Base-by-base conservation (phyloP, 257 asterid genomes). In the Solanum bukasovii region DNA sequence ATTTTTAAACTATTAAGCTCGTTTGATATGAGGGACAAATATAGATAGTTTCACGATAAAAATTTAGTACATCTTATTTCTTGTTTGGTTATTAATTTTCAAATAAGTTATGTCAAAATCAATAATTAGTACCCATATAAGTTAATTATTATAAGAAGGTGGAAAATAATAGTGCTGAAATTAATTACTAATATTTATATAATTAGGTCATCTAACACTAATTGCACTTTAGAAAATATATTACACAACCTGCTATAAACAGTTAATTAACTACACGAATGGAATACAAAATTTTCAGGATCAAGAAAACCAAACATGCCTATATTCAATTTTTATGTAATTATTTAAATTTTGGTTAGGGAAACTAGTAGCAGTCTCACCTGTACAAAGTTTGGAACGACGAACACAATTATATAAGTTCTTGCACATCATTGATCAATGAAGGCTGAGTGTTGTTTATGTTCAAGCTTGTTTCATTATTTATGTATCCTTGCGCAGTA, bases 401-500 rank as follows among this genome's bases (percentile, higher is more conserved):
- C 5, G 3, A 68, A 29, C 23, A 29, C 37, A 71, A 71, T 14
- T 31, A 12, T 68, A 7, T 68, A 13, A 68, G 37, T 68, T 70
- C 18, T 14, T 71, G 7, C 40, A 71, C 40, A 8, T 72, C 42
- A 8, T 16, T 72, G 12, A 70, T 68, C 23, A 68, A 29, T 68
- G 23, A 16, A 68, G 34, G 75, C 37, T 14, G 23, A 29, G 42
- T 33, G 11, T 31, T 33, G 21, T 33, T 33, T 72, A 33, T 33
- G 13, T 33, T 72, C 25, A 72, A 72, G 25, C 25, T 72, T 72
- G 21, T 72, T 37, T 72, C 14, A 33, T 16, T 33, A 72, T 18
- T 16, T 72, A 72, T 72, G 44, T 72, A 72, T n/a, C 27, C 10
- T 79, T 27, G 18, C 38, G 31, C 68, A 96, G 98, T 93, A 93